Base-by-base conservation (phyloP, 2,329 filamentous ascomycete species). In the Pezizomycotina sp. region DNA sequence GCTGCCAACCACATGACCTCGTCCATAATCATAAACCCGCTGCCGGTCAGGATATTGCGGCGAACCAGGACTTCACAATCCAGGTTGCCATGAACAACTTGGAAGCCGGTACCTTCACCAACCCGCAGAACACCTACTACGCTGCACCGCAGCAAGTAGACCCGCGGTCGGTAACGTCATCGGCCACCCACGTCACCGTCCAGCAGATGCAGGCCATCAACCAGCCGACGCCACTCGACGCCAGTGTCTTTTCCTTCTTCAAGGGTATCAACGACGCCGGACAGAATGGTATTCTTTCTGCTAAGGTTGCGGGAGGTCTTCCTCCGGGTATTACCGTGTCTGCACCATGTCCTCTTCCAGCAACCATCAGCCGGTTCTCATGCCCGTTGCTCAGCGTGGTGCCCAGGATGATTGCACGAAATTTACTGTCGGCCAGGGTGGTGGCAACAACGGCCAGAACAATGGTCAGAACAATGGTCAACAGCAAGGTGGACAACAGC, bases 321-420 rank as follows among this genome's bases (percentile, higher is more conserved):
- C 58, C 62, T 6, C 53, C 53, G 19, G 66, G 65, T 3, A 52
- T 42, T 68, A 68, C 52, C 59, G 66, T 32, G 61, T 62, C 26
- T 69, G 65, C 50, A 65, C 63, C 13, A 63, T 69, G 56, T 60
- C 60, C 14, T 58, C 63, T 1, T 56, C 63, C 3, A 54, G 53
- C 42, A 69, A 68, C 49, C 65, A 69, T 53, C 66, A 69, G 52
- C 66, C 65, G 9, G 67, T 70, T 2, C 48, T 66, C 15, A 71
- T 71, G 67, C 67, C 67, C 18, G 56, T 68, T 31, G 65, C 65
- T 36, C 62, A 68, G 53, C 59, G 65, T 46, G 65, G 65, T 29
- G 54, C 62, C 4, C 65, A 68, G 50, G 65, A 69, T 48, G 65
- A 68, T 45, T 68, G 65, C 47, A 56, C 58, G 14, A 59, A 60